Conservation (phyloP, 129 eudicot genomes). For the Heracleum sosnowskyi region DNA sequence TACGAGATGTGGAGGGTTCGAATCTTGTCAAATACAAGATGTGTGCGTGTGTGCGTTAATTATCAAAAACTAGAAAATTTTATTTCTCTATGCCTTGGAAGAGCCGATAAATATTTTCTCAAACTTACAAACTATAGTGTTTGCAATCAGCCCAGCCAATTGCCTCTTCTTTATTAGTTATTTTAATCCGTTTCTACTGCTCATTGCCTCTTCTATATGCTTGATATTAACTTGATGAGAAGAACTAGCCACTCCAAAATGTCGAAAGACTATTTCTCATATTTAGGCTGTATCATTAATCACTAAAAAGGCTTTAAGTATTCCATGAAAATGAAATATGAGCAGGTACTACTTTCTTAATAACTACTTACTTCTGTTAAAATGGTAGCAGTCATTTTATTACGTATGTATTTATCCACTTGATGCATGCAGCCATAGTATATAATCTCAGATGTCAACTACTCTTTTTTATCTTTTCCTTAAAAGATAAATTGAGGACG, state of each 20-base stretch:
- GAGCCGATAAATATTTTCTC: too few species aligned
- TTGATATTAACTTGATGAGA: not conserved
- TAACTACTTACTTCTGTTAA: too few species aligned
- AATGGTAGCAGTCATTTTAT: too few species aligned
- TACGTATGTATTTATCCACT: not conserved
- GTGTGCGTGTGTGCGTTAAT: too few species aligned
- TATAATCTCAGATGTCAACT: not conserved
- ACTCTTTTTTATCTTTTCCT: too few species aligned
- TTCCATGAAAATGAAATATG: not conserved
- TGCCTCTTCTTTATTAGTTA: too few species aligned
- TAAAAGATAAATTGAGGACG: too few species aligned
- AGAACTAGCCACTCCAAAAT: not conserved
- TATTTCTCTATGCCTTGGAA: too few species aligned
- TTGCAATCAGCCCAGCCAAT: not conserved
- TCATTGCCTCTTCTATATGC: not conserved
- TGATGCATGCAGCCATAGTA: not conserved
- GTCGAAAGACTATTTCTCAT: not conserved
- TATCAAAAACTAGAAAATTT: too few species aligned
- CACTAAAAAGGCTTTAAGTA: not conserved
- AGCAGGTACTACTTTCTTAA: too few species aligned
- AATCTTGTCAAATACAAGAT: too few species aligned
- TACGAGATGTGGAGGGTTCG: too few species aligned
- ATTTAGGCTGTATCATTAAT: not conserved
- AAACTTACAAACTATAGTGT: not conserved
- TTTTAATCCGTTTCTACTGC: not conserved